These are phyloP conservation scores for Ulmus americana DNA, from an alignment of 331 rosid species.

Conservation along the genomic window DNA sequence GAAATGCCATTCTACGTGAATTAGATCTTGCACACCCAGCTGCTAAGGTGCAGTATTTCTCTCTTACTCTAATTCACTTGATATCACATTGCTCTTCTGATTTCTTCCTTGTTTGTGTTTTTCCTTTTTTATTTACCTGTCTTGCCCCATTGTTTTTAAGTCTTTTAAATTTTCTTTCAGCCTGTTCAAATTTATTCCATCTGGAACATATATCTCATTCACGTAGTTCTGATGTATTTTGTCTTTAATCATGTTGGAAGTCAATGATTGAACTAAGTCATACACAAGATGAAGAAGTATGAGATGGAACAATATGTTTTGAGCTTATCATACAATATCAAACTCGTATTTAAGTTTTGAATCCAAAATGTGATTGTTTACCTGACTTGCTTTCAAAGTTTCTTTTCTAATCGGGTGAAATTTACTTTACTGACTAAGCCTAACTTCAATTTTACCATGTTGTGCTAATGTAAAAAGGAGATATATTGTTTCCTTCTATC, in stretches of 20 bases:
- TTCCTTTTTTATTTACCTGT: not conserved
- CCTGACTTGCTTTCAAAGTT: not conserved
- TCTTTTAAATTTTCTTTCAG: not conserved
- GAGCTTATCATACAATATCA: not conserved
- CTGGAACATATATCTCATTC: not conserved
- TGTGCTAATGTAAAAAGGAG: not conserved
- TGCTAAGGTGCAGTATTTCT: constrained; percentile 58
- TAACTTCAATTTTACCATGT: not conserved
- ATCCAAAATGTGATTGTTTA: not conserved
- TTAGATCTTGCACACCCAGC: constrained; percentile 96
- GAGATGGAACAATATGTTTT: constrained; percentile 82
- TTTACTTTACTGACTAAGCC: not conserved
- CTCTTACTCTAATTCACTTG: not conserved
- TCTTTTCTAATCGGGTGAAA: not conserved
- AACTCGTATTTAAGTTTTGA: not conserved
- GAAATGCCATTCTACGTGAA: constrained; percentile 89
- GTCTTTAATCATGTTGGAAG: constrained; percentile 35
- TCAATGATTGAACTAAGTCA: constrained; percentile 97
- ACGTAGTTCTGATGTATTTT: not conserved
- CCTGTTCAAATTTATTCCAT: not conserved
- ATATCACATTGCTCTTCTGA: not conserved
- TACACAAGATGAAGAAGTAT: constrained; percentile 96
- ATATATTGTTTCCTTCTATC: no score
- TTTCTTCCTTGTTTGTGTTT: not conserved
- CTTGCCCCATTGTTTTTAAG: not conserved